Conservation (phyloP, 495 filamentous ascomycete genomes). For the Patellaria atrata region DNA sequence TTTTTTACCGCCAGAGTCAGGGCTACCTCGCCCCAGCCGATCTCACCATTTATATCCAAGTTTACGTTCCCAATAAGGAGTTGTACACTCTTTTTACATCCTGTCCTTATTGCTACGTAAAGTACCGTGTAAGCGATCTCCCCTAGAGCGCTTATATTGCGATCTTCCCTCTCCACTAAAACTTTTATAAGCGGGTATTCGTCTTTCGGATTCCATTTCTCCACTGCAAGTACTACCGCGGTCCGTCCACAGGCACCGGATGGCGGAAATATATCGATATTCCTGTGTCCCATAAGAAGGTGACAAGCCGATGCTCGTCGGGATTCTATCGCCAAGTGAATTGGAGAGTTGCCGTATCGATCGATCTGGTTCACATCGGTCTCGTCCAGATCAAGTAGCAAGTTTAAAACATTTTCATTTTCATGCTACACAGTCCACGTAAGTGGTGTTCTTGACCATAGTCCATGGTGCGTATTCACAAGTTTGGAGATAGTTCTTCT, state of each 20-base stretch:
- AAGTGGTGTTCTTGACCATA: slow-evolving; percentile 1
- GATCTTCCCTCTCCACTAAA: too few relatives aligned
- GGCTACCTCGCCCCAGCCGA: too few relatives aligned
- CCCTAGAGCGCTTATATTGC: too few relatives aligned
- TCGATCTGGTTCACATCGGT: not conserved
- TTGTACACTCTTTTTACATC: too few relatives aligned
- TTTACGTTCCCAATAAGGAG: too few relatives aligned
- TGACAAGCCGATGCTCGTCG: not conserved
- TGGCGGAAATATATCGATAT: not conserved
- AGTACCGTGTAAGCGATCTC: too few relatives aligned
- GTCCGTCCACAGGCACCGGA: not conserved
- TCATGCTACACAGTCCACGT: not conserved
- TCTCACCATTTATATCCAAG: too few relatives aligned
- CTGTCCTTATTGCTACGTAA: too few relatives aligned
- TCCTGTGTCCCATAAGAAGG: not conserved
- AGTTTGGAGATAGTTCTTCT: not conserved
- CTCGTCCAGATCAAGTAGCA: not conserved
- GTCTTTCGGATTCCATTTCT: too few relatives aligned
- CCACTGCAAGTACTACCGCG: not conserved
- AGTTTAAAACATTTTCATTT: not conserved
- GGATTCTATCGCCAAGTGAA: not conserved
- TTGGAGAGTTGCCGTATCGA: not conserved
- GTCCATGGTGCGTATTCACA: not conserved
- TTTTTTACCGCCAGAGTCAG: too few relatives aligned
- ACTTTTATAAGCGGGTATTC: too few relatives aligned